Percentiles rank a stretch among this genome's conserved stretches.
These are phyloP conservation scores for Nicotiana benthamiana DNA, from an alignment of 257 asterid genomes.

Conservation along the genomic window DNA sequence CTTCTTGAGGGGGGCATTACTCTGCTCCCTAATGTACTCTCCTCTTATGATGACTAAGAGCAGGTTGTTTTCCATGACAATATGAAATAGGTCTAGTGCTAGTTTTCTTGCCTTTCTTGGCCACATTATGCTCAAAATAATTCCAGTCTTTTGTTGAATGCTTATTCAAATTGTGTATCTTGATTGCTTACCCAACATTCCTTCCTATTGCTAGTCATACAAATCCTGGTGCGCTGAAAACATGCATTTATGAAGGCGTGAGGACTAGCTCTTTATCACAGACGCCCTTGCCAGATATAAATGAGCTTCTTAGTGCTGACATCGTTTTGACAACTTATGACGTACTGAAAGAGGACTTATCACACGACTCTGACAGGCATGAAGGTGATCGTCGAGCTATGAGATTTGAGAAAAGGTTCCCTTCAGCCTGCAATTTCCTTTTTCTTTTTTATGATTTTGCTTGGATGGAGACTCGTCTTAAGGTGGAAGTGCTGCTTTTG, in stretches of 20 bases:
- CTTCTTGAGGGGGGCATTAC: not conserved
- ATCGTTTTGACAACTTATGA: slow-evolving; percentile 89
- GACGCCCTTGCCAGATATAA: slow-evolving; percentile 44
- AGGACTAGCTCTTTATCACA: slow-evolving; percentile 41
- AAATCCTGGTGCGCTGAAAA: slow-evolving; percentile 54
- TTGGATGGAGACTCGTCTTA: not conserved
- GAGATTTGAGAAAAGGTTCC: slow-evolving; percentile 82
- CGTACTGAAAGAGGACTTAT: slow-evolving; percentile 86
- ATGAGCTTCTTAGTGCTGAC: slow-evolving; percentile 69
- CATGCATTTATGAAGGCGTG: slow-evolving; percentile 79
- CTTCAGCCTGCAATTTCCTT: slow-evolving; percentile 10
- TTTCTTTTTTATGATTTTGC: slow-evolving; percentile 2
- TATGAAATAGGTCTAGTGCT: not conserved
- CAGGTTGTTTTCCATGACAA: not conserved
- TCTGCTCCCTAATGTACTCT: not conserved
- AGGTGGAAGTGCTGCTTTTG: not conserved
- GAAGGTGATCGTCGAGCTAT: slow-evolving; percentile 86
- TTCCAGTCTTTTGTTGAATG: slow-evolving; percentile 14
- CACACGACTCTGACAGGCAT: slow-evolving; percentile 91
- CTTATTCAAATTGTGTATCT: slow-evolving; percentile 13
- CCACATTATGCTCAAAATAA: not conserved
- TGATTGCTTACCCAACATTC: not conserved
- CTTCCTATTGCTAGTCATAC: slow-evolving; percentile 59
- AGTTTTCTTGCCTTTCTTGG: not conserved
- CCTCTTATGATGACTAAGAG: not conserved